Conservation (phyloP, 208 protist genomes). For the Acanthamoeba sp. region DNA sequence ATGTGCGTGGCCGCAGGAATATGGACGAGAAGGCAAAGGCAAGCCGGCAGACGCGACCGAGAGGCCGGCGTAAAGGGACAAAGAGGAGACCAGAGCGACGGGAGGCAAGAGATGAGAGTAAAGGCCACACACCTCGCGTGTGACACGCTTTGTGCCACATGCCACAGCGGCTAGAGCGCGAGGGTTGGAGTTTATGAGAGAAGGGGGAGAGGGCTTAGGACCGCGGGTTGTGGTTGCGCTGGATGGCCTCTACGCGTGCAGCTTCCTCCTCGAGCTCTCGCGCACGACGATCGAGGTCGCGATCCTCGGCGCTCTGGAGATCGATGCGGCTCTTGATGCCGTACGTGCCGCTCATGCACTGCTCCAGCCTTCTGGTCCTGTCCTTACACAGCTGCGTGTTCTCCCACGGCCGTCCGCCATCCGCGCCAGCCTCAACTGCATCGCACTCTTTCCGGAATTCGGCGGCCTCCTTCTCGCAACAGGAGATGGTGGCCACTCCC, state of each 20-base stretch:
- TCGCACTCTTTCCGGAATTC: background rate
- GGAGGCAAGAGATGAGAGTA: too few species aligned
- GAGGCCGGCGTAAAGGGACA: background rate
- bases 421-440: background rate
- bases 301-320: slow-evolving; percentile 33
- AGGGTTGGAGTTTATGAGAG: too few species aligned
- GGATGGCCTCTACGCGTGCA: background rate
- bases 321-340: slow-evolving; percentile 42
- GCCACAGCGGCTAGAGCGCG: too few species aligned
- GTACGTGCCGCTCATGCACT: slow-evolving; percentile 21
- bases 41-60: background rate
- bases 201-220: background rate
- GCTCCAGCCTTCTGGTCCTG: background rate
- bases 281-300: slow-evolving; percentile 1
- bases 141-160: too few species aligned
- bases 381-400: background rate
- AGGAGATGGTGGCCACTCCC: background rate
- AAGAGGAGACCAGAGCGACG: too few species aligned
- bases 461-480: slow-evolving; percentile 15
- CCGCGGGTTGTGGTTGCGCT: background rate
- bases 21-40: background rate
- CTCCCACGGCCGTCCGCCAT: background rate
- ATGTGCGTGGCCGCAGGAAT: background rate
- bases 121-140: too few species aligned
- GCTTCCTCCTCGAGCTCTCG: background rate